Percentiles rank a stretch among this genome's conserved stretches.
Conservation (phyloP, 129 eudicot genomes). For the Erigeron canadensis region DNA sequence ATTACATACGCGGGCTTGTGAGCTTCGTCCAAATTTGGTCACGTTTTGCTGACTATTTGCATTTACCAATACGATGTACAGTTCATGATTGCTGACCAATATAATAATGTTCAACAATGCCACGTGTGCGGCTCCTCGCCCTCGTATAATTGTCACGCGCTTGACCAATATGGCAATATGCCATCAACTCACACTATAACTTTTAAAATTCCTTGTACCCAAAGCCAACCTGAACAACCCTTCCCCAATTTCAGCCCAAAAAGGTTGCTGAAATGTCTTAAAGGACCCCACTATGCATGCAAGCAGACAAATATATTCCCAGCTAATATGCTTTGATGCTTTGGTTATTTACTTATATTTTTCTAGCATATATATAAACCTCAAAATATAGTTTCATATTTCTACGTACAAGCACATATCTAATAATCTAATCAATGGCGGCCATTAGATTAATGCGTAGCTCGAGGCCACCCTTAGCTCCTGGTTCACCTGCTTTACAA, state of each 20-base stretch:
- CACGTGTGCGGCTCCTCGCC: slow-evolving; percentile 38
- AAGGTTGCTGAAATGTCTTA: slow-evolving; percentile 20
- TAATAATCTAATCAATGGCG: slow-evolving; percentile 30
- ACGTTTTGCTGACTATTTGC: slow-evolving; percentile 16
- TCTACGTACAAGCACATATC: neutral
- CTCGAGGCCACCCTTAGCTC: slow-evolving; percentile 23
- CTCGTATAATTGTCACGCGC: slow-evolving; percentile 26
- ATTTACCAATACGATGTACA: slow-evolving; percentile 20
- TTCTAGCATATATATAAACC: slow-evolving; percentile 5
- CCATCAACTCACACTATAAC: neutral
- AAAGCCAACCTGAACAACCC: slow-evolving; percentile 22
- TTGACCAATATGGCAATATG: slow-evolving; percentile 18
- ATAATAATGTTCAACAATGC: slow-evolving; percentile 16
- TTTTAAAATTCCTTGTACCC: slow-evolving; percentile 20
- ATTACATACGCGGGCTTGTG: slow-evolving; percentile 7
- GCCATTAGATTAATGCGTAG: slow-evolving; percentile 31
- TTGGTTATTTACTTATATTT: neutral
- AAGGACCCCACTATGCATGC: slow-evolving; percentile 31
- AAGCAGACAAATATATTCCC: slow-evolving; percentile 20
- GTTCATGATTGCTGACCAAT: slow-evolving; percentile 30
- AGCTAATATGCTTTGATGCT: slow-evolving; percentile 46
- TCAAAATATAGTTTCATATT: neutral
- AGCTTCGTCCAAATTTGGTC: slow-evolving; percentile 20
- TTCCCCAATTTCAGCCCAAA: slow-evolving; percentile 31
- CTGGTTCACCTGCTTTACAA: neutral